These are phyloP conservation scores for Diplosphaera chodatii DNA, from an alignment of 139 green algal genomes.

Conservation along the genomic window DNA sequence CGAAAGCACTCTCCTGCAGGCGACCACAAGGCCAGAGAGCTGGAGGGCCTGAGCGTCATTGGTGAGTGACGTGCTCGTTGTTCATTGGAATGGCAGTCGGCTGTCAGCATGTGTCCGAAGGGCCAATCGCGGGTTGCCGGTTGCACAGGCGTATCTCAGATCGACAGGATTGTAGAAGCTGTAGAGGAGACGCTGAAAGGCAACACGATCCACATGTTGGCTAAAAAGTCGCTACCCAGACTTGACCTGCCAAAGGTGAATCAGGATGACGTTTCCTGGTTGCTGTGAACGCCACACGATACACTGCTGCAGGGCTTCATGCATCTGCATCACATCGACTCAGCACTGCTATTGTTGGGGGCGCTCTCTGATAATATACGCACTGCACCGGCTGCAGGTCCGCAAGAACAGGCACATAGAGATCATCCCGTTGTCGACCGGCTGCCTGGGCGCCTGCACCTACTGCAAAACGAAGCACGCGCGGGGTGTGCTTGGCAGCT, in stretches of 20 bases:
- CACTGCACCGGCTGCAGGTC: constrained; percentile 48
- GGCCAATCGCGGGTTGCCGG: too few relatives aligned
- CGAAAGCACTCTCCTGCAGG: constrained; percentile 7
- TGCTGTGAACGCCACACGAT: too few relatives aligned
- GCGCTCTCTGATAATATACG: not conserved
- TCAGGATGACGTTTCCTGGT: too few relatives aligned
- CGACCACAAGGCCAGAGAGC: constrained; percentile 57
- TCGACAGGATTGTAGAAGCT: constrained; percentile 86
- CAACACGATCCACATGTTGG: constrained; percentile 73
- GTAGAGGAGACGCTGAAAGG: constrained; percentile 88
- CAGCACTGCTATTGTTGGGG: too few relatives aligned
- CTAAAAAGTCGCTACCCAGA: constrained; percentile 68
- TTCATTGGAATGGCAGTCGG: too few relatives aligned
- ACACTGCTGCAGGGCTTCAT: too few relatives aligned
- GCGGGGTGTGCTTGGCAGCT: constrained; percentile 72
- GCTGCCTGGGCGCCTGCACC: constrained; percentile 81
- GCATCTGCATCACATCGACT: too few relatives aligned
- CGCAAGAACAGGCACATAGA: constrained; percentile 80
- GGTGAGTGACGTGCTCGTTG: constrained; percentile 31
- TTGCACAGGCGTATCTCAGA: constrained; percentile 60
- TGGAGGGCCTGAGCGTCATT: constrained; percentile 74
- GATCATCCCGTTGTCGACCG: constrained; percentile 85
- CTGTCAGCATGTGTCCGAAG: too few relatives aligned
- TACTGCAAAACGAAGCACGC: constrained; percentile 98
- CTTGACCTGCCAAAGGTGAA: constrained; percentile 88